These are phyloP conservation scores for Nicotiana sylvestris DNA, from an alignment of 257 asterid species.

Conservation along the genomic window DNA sequence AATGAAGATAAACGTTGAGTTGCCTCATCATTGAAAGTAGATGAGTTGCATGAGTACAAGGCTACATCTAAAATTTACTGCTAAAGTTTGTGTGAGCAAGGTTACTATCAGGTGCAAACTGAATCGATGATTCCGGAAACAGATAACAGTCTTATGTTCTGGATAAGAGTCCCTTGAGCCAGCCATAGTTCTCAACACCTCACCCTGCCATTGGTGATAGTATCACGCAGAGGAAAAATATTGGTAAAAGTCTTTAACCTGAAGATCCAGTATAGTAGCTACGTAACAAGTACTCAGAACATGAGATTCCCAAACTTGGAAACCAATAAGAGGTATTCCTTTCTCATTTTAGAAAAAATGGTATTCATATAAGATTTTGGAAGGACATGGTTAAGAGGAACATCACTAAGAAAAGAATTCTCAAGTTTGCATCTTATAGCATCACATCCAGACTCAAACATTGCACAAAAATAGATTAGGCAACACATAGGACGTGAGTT, in stretches of 20 bases:
- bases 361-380: background rate
- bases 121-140: background rate
- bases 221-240: background rate
- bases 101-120: background rate
- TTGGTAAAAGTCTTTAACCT: conserved; percentile 2
- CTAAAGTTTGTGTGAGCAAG: background rate
- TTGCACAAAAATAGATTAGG: too few relatives aligned
- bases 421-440: too few relatives aligned
- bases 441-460: too few relatives aligned
- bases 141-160: background rate
- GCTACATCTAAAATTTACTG: background rate
- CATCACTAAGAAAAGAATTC: too few relatives aligned
- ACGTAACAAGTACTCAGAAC: background rate
- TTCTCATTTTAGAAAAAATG: background rate
- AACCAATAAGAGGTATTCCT: background rate
- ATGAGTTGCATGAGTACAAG: background rate
- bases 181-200: background rate
- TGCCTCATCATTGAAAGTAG: background rate
- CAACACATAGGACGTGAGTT: too few relatives aligned
- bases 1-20: background rate
- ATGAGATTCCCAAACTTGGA: background rate
- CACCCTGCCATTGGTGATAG: background rate
- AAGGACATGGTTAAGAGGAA: too few relatives aligned
- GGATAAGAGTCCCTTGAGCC: background rate
- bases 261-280: conserved; percentile 4